Percentiles rank a stretch among this genome's conserved stretches.
These are phyloP conservation scores for Cytospora piceicola DNA, from an alignment of 2,329 filamentous ascomycete genomes.

Conservation along the genomic window DNA sequence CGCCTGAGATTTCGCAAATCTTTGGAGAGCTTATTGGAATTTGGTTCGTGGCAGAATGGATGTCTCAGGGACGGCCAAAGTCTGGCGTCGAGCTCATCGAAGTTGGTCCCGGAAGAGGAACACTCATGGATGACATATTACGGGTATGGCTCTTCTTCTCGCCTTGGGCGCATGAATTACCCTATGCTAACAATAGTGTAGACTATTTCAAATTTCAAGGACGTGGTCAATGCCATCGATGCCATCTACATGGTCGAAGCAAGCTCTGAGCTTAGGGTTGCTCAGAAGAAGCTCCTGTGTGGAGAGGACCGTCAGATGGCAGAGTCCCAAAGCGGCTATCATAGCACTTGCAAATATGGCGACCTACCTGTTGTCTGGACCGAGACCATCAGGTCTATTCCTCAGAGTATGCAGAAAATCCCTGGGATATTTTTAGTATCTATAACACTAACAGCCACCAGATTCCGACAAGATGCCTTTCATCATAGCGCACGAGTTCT, in stretches of 20 bases:
- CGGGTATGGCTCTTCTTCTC: slow-evolving; percentile 61
- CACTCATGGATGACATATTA: slow-evolving; percentile 95
- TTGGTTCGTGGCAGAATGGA: slow-evolving; percentile 97
- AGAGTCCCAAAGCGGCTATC: slow-evolving; percentile 73
- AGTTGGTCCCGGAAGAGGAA: slow-evolving; percentile 90
- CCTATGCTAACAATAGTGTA: slow-evolving; percentile 41
- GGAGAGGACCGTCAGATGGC: slow-evolving; percentile 68
- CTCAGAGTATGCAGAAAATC: slow-evolving; percentile 56
- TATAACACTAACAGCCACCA: slow-evolving; percentile 37
- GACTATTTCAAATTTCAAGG: slow-evolving; percentile 84
- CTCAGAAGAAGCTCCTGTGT: slow-evolving; percentile 83
- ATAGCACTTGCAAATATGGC: slow-evolving; percentile 76
- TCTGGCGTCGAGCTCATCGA: slow-evolving; percentile 87
- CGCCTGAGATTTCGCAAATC: slow-evolving; percentile 94
- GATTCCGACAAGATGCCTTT: slow-evolving; percentile 77
- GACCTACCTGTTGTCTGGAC: slow-evolving; percentile 83
- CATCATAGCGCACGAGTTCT: slow-evolving; percentile 97
- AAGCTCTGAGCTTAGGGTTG: slow-evolving; percentile 74
- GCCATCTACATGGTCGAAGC: slow-evolving; percentile 94
- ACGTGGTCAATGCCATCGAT: slow-evolving; percentile 76
- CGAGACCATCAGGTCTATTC: slow-evolving; percentile 84
- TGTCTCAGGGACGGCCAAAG: slow-evolving; percentile 78
- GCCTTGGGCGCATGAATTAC: no score
- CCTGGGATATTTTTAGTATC: neutral
- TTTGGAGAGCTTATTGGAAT: slow-evolving; percentile 94